Base-by-base conservation (phyloP, 495 filamentous ascomycete genomes). In the Bathelium albidoporum region DNA sequence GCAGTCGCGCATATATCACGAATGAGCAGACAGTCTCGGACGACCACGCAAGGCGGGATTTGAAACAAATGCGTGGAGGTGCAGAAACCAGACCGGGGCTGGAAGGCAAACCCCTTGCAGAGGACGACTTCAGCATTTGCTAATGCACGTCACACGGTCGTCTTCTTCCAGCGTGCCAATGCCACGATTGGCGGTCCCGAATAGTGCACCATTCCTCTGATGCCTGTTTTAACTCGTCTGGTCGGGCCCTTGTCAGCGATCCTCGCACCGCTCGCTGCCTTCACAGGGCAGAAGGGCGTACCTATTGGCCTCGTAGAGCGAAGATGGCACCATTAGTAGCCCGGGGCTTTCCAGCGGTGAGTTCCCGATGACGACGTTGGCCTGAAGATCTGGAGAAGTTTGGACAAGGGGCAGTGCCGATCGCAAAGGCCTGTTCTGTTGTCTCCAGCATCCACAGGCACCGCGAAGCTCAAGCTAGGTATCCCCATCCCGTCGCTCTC, bases 311-410 rank as follows among this genome's bases (percentile, higher is more conserved):
- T 9, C 12, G 16, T 29, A 9, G 49, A 29, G 49, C n/a, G n/a
- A n/a, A n/a, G n/a, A n/a, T n/a, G n/a, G n/a, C n/a, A n/a, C n/a
- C n/a, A n/a, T n/a, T n/a, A n/a, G n/a, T n/a, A n/a, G n/a, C n/a
- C n/a, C n/a, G n/a, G n/a, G 34, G 34, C 34, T 39, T 29, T 29
- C 49, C 26, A 55, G 49, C 49, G 49, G 49, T 55, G 49, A 55
- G 49, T 55, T 55, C 29, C 49, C 24, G 49, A 55, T 55, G 49
- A 55, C 49, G 49, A 55, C 12, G 12, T 29, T 29, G 49, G 12
- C 20, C 20, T 55, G 49, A 28, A 55, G 49, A 55, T 55, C 49
- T 55, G 43, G 43, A 49, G 43, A 49, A 49, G n/a, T 14, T 41
- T 20, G 43, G 20, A 49, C 43, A 18, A 49, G 43, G 43, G 43